phyloP scores from a whole-genome alignment of 2,329 filamentous ascomycete genomes.

The Fusarium sp. region DNA sequence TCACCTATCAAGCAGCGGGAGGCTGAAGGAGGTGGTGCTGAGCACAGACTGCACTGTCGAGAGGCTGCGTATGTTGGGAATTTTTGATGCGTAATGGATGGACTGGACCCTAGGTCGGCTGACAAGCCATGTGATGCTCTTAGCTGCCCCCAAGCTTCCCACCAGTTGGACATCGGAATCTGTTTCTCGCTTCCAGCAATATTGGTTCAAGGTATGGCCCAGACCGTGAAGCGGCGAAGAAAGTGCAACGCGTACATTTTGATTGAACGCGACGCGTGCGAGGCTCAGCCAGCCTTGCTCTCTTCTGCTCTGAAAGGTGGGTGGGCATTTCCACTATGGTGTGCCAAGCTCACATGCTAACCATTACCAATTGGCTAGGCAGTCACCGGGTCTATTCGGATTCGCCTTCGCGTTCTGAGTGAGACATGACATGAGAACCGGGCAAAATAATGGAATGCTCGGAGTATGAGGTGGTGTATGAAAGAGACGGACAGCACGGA shows the following conservation, averaged over 20 bases:
- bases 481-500: slow-evolving; percentile 7
- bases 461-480: slow-evolving; percentile 35
- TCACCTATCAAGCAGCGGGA: slow-evolving; percentile 21
- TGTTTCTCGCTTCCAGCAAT: slow-evolving; percentile 23
- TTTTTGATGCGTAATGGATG: slow-evolving; percentile 25
- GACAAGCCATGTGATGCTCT: slow-evolving; percentile 44
- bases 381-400: slow-evolving; percentile 35
- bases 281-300: slow-evolving; percentile 38
- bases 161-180: slow-evolving; percentile 7
- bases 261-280: slow-evolving; percentile 31
- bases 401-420: slow-evolving; percentile 24
- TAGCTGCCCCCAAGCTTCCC: slow-evolving; percentile 11
- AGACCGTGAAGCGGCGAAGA: background rate
- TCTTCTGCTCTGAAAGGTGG: slow-evolving; percentile 14
- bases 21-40: slow-evolving; percentile 26
- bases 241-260: slow-evolving; percentile 29
- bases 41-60: slow-evolving; percentile 20
- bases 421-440: slow-evolving; percentile 34
- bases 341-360: slow-evolving; percentile 36
- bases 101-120: slow-evolving; percentile 39
- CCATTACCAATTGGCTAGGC: slow-evolving; percentile 21
- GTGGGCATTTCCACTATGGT: slow-evolving; percentile 25
- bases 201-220: slow-evolving; percentile 6
- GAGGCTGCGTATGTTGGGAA: slow-evolving; percentile 21
- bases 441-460: slow-evolving; percentile 25